phyloP scores from a whole-genome alignment of 495 filamentous ascomycete species.

The Patellaria atrata region DNA sequence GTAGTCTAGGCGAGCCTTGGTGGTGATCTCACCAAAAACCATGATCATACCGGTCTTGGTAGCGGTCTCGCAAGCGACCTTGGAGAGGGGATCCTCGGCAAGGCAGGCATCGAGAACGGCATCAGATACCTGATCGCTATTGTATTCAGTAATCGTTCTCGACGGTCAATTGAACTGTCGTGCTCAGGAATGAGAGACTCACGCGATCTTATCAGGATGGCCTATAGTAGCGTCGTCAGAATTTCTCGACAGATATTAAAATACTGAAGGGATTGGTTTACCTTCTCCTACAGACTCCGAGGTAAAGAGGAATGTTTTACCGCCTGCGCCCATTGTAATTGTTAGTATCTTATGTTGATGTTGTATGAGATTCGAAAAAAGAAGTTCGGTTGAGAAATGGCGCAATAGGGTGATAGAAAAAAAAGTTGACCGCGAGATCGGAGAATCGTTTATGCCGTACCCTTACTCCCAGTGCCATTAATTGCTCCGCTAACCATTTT shows the following conservation, averaged over 20 bases:
- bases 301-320: conserved; percentile 97
- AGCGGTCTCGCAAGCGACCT: conserved; percentile 96
- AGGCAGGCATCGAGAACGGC: conserved; percentile 97
- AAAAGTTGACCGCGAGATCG: no score
- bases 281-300: conserved; percentile 98
- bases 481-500: neutral
- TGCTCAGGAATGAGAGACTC: conserved; percentile 29
- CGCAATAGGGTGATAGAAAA: no score
- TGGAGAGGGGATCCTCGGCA: conserved; percentile 84
- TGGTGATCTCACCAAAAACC: conserved; percentile 99
- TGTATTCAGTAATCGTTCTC: no score
- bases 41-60: conserved; percentile 99
- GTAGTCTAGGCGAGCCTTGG: conserved; percentile 89
- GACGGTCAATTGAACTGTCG: neutral
- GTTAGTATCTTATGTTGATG: conserved; percentile 1
- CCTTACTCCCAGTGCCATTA: no score
- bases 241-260: no score
- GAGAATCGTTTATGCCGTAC: no score
- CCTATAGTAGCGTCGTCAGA: no score
- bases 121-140: conserved; percentile 90
- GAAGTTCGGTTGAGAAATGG: no score
- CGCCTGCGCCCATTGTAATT: conserved; percentile 9
- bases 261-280: no score
- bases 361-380: conserved; percentile 16
- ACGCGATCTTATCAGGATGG: conserved; percentile 97